These are phyloP conservation scores for Nymphaea thermarum DNA, from an alignment of 164 flowering plant species.

Conservation along the genomic window DNA sequence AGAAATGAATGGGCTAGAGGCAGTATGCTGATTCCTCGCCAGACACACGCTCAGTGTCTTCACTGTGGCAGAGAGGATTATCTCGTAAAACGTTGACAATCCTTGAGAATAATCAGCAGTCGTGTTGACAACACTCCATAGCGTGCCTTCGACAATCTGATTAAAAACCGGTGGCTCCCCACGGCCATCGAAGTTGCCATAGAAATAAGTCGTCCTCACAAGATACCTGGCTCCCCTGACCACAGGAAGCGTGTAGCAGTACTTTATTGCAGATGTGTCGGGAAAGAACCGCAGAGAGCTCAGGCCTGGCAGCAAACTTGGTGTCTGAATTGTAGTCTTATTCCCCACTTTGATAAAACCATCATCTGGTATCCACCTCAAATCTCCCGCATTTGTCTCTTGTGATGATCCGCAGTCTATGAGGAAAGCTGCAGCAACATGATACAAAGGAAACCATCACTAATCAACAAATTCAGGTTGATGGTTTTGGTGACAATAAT, in stretches of 20 bases:
- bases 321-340: constrained; percentile 24
- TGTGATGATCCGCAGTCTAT: constrained; percentile 50
- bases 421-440: constrained; percentile 25
- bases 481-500: no score
- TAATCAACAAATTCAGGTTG: no score
- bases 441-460: no score
- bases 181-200: constrained; percentile 89
- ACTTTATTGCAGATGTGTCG: constrained; percentile 31
- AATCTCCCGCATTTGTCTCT: constrained; percentile 11
- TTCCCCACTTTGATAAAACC: constrained; percentile 47
- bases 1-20: constrained; percentile 66
- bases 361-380: constrained; percentile 48
- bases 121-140: constrained; percentile 75
- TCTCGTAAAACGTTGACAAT: constrained; percentile 62
- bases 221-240: constrained; percentile 50
- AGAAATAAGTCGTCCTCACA: constrained; percentile 59
- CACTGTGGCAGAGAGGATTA: constrained; percentile 34
- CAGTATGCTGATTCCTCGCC: constrained; percentile 51
- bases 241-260: constrained; percentile 61
- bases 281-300: constrained; percentile 62
- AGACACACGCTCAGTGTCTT: constrained; percentile 58
- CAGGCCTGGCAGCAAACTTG: constrained; percentile 31
- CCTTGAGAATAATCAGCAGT: constrained; percentile 57
- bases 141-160: constrained; percentile 79
- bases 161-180: constrained; percentile 75